Conservation (phyloP, 2,329 filamentous ascomycete genomes). For the Clonostachys rhizophaga region DNA sequence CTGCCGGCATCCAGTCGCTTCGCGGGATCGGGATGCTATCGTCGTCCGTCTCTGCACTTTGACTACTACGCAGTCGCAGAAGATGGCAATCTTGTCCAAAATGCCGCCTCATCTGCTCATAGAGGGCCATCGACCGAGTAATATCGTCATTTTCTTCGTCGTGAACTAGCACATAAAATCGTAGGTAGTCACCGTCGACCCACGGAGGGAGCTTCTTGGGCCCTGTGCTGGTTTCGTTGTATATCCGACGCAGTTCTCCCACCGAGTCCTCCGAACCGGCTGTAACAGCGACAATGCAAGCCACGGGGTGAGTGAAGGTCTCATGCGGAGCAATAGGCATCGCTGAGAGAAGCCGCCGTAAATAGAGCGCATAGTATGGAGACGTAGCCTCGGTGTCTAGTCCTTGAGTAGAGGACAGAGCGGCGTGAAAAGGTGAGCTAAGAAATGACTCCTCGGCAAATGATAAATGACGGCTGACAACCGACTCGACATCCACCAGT, state of each 20-base stretch:
- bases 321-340: conserved; percentile 79
- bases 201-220: conserved; percentile 71
- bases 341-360: conserved; percentile 78
- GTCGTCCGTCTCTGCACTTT: conserved; percentile 85
- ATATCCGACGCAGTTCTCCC: conserved; percentile 79
- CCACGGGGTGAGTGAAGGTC: conserved; percentile 91
- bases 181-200: conserved; percentile 86
- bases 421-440: conserved; percentile 23
- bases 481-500: conserved; percentile 68
- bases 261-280: conserved; percentile 81
- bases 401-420: conserved; percentile 28
- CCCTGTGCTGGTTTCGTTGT: conserved; percentile 78
- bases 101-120: conserved; percentile 99
- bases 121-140: conserved; percentile 79
- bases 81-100: conserved; percentile 95
- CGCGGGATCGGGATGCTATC: conserved; percentile 78
- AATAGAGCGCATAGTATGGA: conserved; percentile 80
- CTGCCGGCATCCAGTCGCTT: conserved; percentile 84
- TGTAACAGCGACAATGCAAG: conserved; percentile 91
- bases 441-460: conserved; percentile 63
- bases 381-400: conserved; percentile 40
- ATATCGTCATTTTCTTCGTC: conserved; percentile 97
- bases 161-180: conserved; percentile 95
- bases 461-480: conserved; percentile 74
- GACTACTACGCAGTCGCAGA: conserved; percentile 75